Base-by-base conservation (phyloP, 345 rosid species). In the Gossypium thurberi region DNA sequence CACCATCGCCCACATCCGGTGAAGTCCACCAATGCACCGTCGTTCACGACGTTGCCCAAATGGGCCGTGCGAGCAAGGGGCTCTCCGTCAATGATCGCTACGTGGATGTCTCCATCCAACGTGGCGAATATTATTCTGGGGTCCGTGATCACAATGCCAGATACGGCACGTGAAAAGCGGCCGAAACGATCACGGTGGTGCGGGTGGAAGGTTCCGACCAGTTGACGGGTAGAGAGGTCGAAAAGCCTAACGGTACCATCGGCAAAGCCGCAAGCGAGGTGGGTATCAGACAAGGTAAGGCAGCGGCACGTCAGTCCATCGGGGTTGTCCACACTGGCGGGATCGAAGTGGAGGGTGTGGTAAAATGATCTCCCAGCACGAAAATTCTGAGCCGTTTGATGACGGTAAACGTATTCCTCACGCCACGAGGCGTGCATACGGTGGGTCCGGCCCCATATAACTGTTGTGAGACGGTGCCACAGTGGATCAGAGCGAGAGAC, bases 171-270 rank as follows among this genome's bases (percentile, higher is more conserved):
- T 0, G 98, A 89, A 78, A 86, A 91, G 9, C 83, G 82, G 1
- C 99, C 99, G 0, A 92, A 81, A 12, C 82, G 87, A 69, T 90
- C 90, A 1, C 81, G 82, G 48, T 55, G 88, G 43, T 77, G 84
- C 2, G 98, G 96, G 8, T 81, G 81, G 74, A 86, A 81, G 2
- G 96, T 92, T 17, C 85, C 80, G 4, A 86, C 47, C 42, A 91
- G 94, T 48, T 76, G 79, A 50, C 81, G 93, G 21, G 84, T 85
- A 55, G 51, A 59, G 0, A 95, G 85, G 56, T 82, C 81, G 46
- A 92, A 95, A 7, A 95, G 80, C 14, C 94, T 91, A 62, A 95
- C 96, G 1, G 87, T 81, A 3, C 99, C 98, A 48, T 95, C 99
- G 0, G 89, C 92, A 61, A 89, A 95, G 0, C 99, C 98, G 17